Evolutionary conservation across 176 grass and related monocot species (phyloP).

Genomic region (Juncus effusus): DNA sequence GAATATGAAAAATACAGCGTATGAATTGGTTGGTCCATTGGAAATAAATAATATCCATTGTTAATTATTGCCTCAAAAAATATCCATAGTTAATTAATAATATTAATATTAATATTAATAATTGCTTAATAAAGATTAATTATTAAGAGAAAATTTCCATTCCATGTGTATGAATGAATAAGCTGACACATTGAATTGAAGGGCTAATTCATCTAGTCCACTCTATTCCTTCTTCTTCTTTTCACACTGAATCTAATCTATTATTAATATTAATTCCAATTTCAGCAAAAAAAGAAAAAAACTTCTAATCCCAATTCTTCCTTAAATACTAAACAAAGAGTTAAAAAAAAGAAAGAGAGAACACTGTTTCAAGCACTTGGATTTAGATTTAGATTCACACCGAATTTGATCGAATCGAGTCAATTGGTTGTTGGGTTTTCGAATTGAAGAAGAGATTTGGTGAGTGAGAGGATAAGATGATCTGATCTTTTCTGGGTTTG

Average conservation of each 20-base stretch:
- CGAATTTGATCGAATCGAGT: not conserved
- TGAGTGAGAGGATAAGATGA: conserved; percentile 10
- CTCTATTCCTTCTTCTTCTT: conserved; percentile 14
- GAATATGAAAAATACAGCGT: too few relatives aligned
- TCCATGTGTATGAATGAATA: conserved; percentile 20
- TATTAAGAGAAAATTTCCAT: not conserved
- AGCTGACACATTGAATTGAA: conserved; percentile 33
- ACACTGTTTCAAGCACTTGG: not conserved
- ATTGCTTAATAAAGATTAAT: conserved; percentile 3
- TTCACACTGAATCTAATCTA: conserved; percentile 25
- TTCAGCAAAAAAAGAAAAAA: not conserved
- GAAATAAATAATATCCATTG: too few relatives aligned
- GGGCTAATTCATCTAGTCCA: conserved; percentile 21
- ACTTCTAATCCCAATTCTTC: conserved; percentile 4
- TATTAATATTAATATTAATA: too few relatives aligned
- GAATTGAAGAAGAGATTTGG: conserved; percentile 16
- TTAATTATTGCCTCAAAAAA: too few relatives aligned
- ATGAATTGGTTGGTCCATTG: too few relatives aligned
- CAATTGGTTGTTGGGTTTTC: not conserved
- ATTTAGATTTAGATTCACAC: not conserved
- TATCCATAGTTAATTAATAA: too few relatives aligned
- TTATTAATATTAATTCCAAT: not conserved
- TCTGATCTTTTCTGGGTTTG: conserved; percentile 6
- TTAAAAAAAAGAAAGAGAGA: not conserved
- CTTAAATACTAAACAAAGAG: not conserved